phyloP scores from a whole-genome alignment of 805 yeast genomes.

The Clavispora carvajalis region DNA sequence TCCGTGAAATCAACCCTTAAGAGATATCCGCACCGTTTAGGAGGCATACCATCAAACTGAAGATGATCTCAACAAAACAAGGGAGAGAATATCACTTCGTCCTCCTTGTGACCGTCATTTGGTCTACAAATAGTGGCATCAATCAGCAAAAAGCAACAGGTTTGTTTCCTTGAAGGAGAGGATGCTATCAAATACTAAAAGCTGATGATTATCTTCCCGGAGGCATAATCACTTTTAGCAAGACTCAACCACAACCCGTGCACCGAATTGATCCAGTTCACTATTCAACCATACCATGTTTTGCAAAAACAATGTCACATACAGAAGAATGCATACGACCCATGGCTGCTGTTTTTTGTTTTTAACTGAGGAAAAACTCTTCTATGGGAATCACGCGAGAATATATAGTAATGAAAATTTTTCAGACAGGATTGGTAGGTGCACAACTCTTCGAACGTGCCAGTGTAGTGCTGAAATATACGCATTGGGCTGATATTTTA shows the following conservation, averaged over 20 bases:
- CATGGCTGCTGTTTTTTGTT: constrained; percentile 63
- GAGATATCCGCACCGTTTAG: no score
- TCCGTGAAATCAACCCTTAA: not conserved
- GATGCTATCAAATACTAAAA: constrained; percentile 10
- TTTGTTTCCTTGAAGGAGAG: not conserved
- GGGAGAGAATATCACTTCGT: constrained; percentile 8
- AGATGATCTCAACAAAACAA: not conserved
- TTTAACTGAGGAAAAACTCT: constrained; percentile 8
- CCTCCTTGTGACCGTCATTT: not conserved
- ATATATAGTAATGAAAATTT: constrained; percentile 17
- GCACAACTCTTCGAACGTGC: not conserved
- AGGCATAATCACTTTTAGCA: constrained; percentile 20
- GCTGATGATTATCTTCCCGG: constrained; percentile 2
- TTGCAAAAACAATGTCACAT: constrained; percentile 41
- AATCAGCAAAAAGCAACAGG: constrained; percentile 33
- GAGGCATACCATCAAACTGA: not conserved
- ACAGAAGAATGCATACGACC: constrained; percentile 99
- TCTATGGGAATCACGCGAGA: not conserved
- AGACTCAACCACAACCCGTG: constrained; percentile 22
- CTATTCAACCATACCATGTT: constrained; percentile 20
- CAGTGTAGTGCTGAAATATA: not conserved
- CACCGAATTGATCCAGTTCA: constrained; percentile 21
- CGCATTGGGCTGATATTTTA: not conserved
- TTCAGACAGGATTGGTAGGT: constrained; percentile 6
- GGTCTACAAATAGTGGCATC: constrained; percentile 45